A percentile compares a stretch with the other conserved stretches of the same genome.
phyloP scores from a whole-genome alignment of 2,329 filamentous ascomycete species.

The Ceratocystis alfenasii region DNA sequence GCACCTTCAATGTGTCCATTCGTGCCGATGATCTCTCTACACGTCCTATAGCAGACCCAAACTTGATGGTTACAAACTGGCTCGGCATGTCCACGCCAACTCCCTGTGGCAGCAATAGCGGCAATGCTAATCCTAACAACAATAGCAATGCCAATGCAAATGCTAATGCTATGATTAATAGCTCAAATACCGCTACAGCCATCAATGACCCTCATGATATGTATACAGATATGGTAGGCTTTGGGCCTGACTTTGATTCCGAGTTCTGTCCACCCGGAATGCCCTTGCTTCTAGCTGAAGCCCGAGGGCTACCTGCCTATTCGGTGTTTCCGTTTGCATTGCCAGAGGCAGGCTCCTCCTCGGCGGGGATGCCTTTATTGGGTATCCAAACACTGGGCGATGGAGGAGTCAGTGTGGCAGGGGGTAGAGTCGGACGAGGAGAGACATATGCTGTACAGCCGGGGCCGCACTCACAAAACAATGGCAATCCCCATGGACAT shows the following conservation, averaged over 20 bases:
- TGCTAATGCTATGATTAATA: not conserved
- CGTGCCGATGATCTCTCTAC: slow-evolving; percentile 1
- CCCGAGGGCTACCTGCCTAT: slow-evolving; percentile 22
- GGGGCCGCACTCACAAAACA: not conserved
- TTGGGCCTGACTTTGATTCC: slow-evolving; percentile 19
- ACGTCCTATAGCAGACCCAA: slow-evolving; percentile 1
- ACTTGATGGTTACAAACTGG: slow-evolving; percentile 5
- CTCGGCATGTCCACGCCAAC: not conserved
- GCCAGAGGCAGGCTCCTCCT: slow-evolving; percentile 1
- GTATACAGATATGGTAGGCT: not conserved
- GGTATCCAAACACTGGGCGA: slow-evolving; percentile 1
- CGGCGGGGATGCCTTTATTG: not conserved
- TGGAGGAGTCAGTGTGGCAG: not conserved
- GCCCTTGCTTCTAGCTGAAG: slow-evolving; percentile 23
- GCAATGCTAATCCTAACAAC: not conserved
- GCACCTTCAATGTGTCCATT: slow-evolving; percentile 12
- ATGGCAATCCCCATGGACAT: slow-evolving; percentile 1
- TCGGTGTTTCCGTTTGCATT: slow-evolving; percentile 17
- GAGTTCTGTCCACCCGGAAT: slow-evolving; percentile 23
- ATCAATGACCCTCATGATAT: not conserved
- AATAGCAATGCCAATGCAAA: not conserved
- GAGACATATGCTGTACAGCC: not conserved
- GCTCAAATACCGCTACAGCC: not conserved
- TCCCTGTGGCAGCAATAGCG: not conserved
- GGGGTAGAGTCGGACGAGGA: not conserved